A percentile compares a stretch with the other conserved stretches of the same genome.
Evolutionary conservation across 768 basidiomycete species (phyloP).

Genomic region (Kwoniella newhampshirensis): DNA sequence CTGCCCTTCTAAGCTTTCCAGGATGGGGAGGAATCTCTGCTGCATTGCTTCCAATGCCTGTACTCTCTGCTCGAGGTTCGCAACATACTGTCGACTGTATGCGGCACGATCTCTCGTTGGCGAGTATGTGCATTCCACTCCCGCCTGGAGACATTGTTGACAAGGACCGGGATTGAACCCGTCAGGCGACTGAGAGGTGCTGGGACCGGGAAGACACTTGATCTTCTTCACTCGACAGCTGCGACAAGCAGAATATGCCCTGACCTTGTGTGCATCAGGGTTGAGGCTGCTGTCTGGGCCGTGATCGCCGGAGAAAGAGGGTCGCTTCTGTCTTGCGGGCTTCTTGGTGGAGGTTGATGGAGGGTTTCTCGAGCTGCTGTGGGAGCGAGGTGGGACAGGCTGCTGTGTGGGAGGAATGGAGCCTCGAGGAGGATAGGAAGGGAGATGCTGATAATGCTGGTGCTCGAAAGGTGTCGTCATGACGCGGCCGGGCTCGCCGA

Average conservation of each 20-base stretch:
- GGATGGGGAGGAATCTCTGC: slow-evolving; percentile 32
- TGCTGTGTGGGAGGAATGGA: neutral
- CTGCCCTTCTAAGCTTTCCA: slow-evolving; percentile 34
- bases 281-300: neutral
- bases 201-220: slow-evolving; percentile 39
- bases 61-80: slow-evolving; percentile 44
- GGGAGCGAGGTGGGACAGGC: neutral
- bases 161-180: slow-evolving; percentile 26
- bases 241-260: slow-evolving; percentile 42
- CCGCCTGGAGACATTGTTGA: slow-evolving; percentile 37
- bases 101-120: slow-evolving; percentile 47
- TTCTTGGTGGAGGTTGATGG: slow-evolving; percentile 3
- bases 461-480: neutral
- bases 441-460: neutral
- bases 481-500: too few species aligned
- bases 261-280: slow-evolving; percentile 33
- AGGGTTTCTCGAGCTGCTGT: neutral
- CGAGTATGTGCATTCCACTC: slow-evolving; percentile 40
- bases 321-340: slow-evolving; percentile 8
- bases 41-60: slow-evolving; percentile 43
- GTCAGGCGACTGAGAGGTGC: neutral
- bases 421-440: neutral
- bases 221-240: slow-evolving; percentile 42
- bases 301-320: slow-evolving; percentile 17
- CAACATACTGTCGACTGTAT: slow-evolving; percentile 45